Evolutionary conservation across 2,329 filamentous ascomycete species (phyloP).

Genomic region (Apiospora saccharicola): DNA sequence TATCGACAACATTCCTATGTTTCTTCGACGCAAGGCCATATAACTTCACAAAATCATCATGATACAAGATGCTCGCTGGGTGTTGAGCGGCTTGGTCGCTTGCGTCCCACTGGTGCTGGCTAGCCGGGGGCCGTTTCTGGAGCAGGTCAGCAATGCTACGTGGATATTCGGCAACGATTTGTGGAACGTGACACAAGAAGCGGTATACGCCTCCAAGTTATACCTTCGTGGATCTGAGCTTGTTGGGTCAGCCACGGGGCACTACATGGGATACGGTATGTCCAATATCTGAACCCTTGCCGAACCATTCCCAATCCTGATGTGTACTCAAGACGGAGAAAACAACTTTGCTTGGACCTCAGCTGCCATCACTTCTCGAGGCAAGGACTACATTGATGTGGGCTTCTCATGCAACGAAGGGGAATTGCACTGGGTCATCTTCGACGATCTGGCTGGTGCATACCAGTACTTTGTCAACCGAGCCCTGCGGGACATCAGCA

Average conservation of each 20-base stretch:
- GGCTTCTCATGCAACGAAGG: slow-evolving; percentile 54
- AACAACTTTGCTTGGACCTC: slow-evolving; percentile 56
- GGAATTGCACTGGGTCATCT: slow-evolving; percentile 61
- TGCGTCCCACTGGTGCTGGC: neutral
- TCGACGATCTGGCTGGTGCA: slow-evolving; percentile 54
- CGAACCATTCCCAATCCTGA: neutral
- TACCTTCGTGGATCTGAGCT: slow-evolving; percentile 39
- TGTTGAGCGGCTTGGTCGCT: neutral
- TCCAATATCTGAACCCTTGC: neutral
- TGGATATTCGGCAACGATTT: slow-evolving; percentile 43
- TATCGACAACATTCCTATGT: too few species aligned
- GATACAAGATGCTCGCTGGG: neutral
- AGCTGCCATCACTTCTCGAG: slow-evolving; percentile 48
- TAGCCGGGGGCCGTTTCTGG: slow-evolving; percentile 35
- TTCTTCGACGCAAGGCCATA: neutral
- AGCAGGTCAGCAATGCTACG: slow-evolving; percentile 37
- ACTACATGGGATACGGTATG: slow-evolving; percentile 43
- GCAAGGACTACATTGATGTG: slow-evolving; percentile 53
- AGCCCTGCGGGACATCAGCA: slow-evolving; percentile 54
- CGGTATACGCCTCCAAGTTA: slow-evolving; percentile 37
- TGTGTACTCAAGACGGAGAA: slow-evolving; percentile 49
- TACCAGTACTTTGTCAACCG: slow-evolving; percentile 63
- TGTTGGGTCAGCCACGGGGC: slow-evolving; percentile 40
- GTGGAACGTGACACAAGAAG: slow-evolving; percentile 41
- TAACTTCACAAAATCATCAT: neutral